Evolutionary conservation across 1,284 basidiomycete species (phyloP), one percentile per base, ranked within the genome.

Genomic region (Trametes hirsuta): DNA sequence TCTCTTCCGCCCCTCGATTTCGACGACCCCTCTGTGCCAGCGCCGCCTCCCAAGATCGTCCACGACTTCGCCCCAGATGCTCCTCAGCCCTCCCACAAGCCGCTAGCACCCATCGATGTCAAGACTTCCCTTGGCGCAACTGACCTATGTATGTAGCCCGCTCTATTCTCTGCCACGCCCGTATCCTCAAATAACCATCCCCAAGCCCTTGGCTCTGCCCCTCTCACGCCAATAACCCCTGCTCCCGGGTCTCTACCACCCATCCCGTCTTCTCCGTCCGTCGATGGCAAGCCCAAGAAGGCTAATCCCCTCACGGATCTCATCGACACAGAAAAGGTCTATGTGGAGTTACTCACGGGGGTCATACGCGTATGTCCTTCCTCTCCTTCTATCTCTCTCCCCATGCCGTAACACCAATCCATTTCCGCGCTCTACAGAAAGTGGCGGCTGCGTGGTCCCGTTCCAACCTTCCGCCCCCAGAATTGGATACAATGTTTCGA

Each of bases 391-490:
- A 18, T 42, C 46, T 46, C 40, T 30, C 48, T 47, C 57, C 39
- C 49, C 54, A 14, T 59, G 34, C 53, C 47, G 55, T 58, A 54
- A 59, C 21, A 58, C 65, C 53, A 53, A 53, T 46, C 42, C 41
- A 45, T 42, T 18, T 49, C 24, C 46, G 30, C 55, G 22, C 14
- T 30, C 22, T 66, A 22, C 71, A 98, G 93, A 94, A 93, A 85
- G 93, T 98, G 8, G 97, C 97, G 4, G 90, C 90, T 25, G 97
- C 97, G 55, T 99, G 97, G 97, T 98, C 95, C 12, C 82, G 94
- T 42, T 86, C 88, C 47, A 97, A 98, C 75, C 88, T 99, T 45
- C 97, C 97, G 15, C 97, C 97, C 1, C 85, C 85, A 12, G 91
- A 94, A 69, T 84, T 99, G 40, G 97, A 99, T 74, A 78, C 83